Evolutionary conservation across 1,284 basidiomycete species (phyloP).

Genomic region (Marasmius oreades): DNA sequence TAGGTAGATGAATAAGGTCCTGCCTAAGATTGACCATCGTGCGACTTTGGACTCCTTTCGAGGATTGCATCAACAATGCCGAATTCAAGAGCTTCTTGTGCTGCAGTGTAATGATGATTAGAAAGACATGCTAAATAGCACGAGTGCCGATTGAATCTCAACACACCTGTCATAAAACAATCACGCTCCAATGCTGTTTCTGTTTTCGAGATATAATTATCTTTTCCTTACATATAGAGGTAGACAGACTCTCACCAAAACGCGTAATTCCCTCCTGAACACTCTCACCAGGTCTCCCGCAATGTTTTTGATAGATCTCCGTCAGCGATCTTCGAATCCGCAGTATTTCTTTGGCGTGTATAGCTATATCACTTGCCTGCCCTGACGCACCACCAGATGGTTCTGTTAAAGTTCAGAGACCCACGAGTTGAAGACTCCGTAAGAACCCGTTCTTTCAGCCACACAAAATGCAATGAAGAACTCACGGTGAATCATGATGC

Average conservation of each 20-base stretch:
- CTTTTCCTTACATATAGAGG: conserved; percentile 16
- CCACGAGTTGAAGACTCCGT: conserved; percentile 4
- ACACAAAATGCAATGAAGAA: conserved; percentile 10
- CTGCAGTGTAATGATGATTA: conserved; percentile 42
- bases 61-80: conserved; percentile 90
- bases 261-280: conserved; percentile 62
- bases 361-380: conserved; percentile 91
- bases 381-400: conserved; percentile 92
- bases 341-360: conserved; percentile 91
- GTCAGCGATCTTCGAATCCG: conserved; percentile 81
- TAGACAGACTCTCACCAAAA: conserved; percentile 58
- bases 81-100: conserved; percentile 83
- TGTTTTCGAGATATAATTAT: conserved; percentile 28
- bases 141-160: conserved; percentile 9
- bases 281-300: conserved; percentile 62
- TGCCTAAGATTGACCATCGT: neutral
- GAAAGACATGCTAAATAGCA: conserved; percentile 14
- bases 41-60: conserved; percentile 57
- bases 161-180: conserved; percentile 87
- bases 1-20: neutral
- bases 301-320: conserved; percentile 81
- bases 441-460: too few species aligned
- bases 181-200: conserved; percentile 88
- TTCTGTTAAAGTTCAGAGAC: conserved; percentile 47
- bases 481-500: conserved; percentile 96